Conservation (phyloP, 192 early-diverging fungal species). For the Anaeromyces robustus region DNA sequence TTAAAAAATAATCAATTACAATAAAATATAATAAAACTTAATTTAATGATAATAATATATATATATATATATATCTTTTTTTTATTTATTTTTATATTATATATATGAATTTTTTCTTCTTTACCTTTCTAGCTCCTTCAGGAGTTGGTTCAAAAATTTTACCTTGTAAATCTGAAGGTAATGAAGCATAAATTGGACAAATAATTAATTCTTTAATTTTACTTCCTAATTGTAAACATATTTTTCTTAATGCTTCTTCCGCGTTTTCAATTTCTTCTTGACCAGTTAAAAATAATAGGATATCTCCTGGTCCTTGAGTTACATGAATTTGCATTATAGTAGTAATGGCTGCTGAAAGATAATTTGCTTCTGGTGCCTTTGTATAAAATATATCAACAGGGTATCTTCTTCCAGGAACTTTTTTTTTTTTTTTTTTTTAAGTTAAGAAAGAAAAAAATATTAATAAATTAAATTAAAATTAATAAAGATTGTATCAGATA, state of each 20-base stretch:
- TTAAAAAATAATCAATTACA: too few relatives aligned
- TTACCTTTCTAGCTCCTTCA: constrained; percentile 67
- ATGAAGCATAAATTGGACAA: constrained; percentile 89
- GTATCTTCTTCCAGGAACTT: constrained; percentile 77
- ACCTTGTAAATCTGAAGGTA: constrained; percentile 89
- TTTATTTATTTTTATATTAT: too few relatives aligned
- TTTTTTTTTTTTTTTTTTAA: too few relatives aligned
- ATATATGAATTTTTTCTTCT: too few relatives aligned
- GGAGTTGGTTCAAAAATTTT: constrained; percentile 97
- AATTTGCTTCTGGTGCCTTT: constrained; percentile 93
- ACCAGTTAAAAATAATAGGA: constrained; percentile 90
- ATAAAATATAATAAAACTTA: too few relatives aligned
- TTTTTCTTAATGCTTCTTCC: constrained; percentile 60
- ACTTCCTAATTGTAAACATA: constrained; percentile 64
- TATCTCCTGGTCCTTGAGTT: constrained; percentile 73
- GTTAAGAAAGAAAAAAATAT: too few relatives aligned
- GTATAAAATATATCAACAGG: constrained; percentile 93
- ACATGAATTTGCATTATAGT: constrained; percentile 91
- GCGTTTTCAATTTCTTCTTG: constrained; percentile 97
- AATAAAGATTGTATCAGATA: too few relatives aligned
- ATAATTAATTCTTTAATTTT: constrained; percentile 81
- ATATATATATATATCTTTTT: too few relatives aligned
- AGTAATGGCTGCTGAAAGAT: constrained; percentile 78
- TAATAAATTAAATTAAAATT: too few relatives aligned
- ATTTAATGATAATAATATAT: too few relatives aligned